Evolutionary conservation across 2,329 filamentous ascomycete species (phyloP), one percentile per base, ranked within the genome.

Genomic region (Cylindrodendrum hubeiense): DNA sequence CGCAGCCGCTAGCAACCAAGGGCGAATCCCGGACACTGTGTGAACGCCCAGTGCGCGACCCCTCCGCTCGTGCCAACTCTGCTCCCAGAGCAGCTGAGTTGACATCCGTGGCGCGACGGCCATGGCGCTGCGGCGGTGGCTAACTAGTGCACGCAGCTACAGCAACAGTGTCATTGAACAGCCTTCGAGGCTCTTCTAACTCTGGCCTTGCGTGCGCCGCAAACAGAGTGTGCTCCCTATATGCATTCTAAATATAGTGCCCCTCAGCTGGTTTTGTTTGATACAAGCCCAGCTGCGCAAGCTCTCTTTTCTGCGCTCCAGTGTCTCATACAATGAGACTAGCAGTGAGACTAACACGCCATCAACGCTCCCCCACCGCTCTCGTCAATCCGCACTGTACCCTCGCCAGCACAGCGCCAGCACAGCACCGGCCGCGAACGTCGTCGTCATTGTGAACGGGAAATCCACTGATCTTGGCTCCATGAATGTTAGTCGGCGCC

Each of bases 371-470:
- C 59, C 60, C 37, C 49, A 51, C 61, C 41, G 46, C 47, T 28
- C 24, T 49, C 60, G 52, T 57, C 50, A 67, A 61, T 65, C 47
- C 67, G 62, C 71, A 73, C 71, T 74, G 69, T 74, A 59, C 37
- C 10, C 2, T 22, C 15, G 24, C 8, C 22, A n/a, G 33, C 37
- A 34, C 37, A 46, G 7, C 26, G n/a, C n/a, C n/a, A n/a, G n/a
- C n/a, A n/a, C n/a, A n/a, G n/a, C n/a, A 24, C 33, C 19, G 8
- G 47, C 26, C 10, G n/a, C 47, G 26, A 50, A 33, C 47, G 28
- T 50, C 41, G 53, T 63, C 60, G 53, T 58, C 60, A 57, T 58
- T 39, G n/a, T 33, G 47, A 41, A 24, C n/a, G 26, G 28, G 10
- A 41, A 49, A 39, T 33, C 59, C 33, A 28, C 53, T 46, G 37